phyloP scores from a whole-genome alignment of 2,329 filamentous ascomycete genomes.

The Hypoxylon sp. region DNA sequence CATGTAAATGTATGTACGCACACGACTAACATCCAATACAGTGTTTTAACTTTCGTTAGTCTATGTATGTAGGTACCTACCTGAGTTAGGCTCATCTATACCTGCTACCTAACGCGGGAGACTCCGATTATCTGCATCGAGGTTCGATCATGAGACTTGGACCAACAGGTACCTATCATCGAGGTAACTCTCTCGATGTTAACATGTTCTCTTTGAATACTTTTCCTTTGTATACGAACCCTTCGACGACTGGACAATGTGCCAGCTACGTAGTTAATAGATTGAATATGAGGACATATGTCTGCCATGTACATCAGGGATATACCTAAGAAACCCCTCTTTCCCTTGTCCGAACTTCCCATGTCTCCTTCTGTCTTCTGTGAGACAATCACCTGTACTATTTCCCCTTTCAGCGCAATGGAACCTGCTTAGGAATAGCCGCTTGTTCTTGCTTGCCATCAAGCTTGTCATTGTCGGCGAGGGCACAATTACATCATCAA shows the following conservation, averaged over 20 bases:
- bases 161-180: slow-evolving; percentile 9
- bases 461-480: slow-evolving; percentile 14
- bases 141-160: slow-evolving; percentile 46
- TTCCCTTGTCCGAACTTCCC: slow-evolving; percentile 30
- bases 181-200: slow-evolving; percentile 9
- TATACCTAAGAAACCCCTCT: slow-evolving; percentile 37
- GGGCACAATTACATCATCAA: slow-evolving; percentile 30
- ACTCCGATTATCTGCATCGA: slow-evolving; percentile 48
- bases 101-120: slow-evolving; percentile 37
- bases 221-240: not conserved
- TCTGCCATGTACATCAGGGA: slow-evolving; percentile 6
- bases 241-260: not conserved
- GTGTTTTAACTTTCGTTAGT: slow-evolving; percentile 30
- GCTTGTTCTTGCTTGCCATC: slow-evolving; percentile 1
- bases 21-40: slow-evolving; percentile 4
- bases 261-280: not conserved
- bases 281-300: not conserved
- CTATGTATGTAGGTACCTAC: slow-evolving; percentile 14
- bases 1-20: slow-evolving; percentile 21
- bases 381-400: slow-evolving; percentile 5
- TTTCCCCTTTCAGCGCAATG: not conserved
- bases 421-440: not conserved
- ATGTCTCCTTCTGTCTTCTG: slow-evolving; percentile 21
- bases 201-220: slow-evolving; percentile 2
- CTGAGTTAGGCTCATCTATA: not conserved